Base-by-base conservation (phyloP, 768 basidiomycete species). In the Sporobolomyces phaffii region DNA sequence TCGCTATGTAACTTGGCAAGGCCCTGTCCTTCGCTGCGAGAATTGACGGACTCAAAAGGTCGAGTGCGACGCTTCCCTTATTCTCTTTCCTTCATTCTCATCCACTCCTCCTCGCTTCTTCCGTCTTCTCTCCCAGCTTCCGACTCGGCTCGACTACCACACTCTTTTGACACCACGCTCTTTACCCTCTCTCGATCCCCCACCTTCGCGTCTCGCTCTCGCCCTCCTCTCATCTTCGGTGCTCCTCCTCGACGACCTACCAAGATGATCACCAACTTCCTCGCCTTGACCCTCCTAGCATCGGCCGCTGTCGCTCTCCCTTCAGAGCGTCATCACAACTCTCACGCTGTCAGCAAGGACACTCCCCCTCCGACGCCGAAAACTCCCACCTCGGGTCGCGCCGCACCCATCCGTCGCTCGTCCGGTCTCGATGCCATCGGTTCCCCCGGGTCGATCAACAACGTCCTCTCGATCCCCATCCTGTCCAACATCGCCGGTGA, bases 241-340 rank as follows among this genome's bases (percentile, higher is more conserved):
- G 41, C 38, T 43, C 15, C 10, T 24, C 26, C 5, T 20, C 28
- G 38, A 38, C 38, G 38, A 38, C 38, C 11, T 17, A 7, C 28
- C 43, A 45, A 63, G 36, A 63, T 63, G 62, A 45, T 48, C 62
- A 56, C 62, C n/a, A 40, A 63, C 62, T 18, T 54, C 44, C 62
- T 63, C 45, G 45, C 24, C 61, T 53, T 63, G 45, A 38, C 53
- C 24, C 53, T 63, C 53, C 31, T 56, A 34, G 62, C 44, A 6
- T 18, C 52, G 20, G 62, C 53, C 34, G 45, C 62, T 20, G 34
- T 56, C 50, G 49, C 48, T 15, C 45, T 49, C 36, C 59, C 59
- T 10, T 28, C 47, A n/a, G n/a, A n/a, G n/a, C n/a, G n/a, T n/a
- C n/a, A n/a, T n/a, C 56, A 45, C 56, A 56, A 56, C 8, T 58